A percentile compares a stretch with the other conserved stretches of the same genome.
phyloP scores from a whole-genome alignment of 345 rosid species.

The Populus tremula region DNA sequence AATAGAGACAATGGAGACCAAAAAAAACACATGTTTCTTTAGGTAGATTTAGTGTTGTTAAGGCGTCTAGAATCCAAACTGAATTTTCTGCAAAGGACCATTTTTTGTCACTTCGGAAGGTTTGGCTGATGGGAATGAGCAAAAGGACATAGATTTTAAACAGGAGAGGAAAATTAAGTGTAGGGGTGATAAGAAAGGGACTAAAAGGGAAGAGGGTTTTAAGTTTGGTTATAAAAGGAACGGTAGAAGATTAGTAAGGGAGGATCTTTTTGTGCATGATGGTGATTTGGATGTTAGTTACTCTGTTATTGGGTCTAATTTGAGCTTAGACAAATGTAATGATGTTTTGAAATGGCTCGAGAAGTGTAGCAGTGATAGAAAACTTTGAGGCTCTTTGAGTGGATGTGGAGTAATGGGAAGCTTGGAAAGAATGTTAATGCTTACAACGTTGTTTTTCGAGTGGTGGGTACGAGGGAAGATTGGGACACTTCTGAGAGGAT shows the following conservation, averaged over 20 bases:
- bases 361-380: slow-evolving; percentile 45
- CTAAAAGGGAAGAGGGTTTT: slow-evolving; percentile 32
- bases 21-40: too few relatives aligned
- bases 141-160: slow-evolving; percentile 23
- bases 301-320: slow-evolving; percentile 37
- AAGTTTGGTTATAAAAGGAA: slow-evolving; percentile 33
- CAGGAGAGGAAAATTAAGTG: slow-evolving; percentile 9
- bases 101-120: slow-evolving; percentile 18
- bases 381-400: slow-evolving; percentile 60
- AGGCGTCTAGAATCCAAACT: slow-evolving; percentile 40
- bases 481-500: slow-evolving; percentile 69
- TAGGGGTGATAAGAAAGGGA: slow-evolving; percentile 29
- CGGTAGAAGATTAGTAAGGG: slow-evolving; percentile 27
- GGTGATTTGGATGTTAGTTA: slow-evolving; percentile 56
- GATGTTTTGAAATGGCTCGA: slow-evolving; percentile 64
- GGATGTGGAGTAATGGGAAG: slow-evolving; percentile 77
- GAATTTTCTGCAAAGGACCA: slow-evolving; percentile 27
- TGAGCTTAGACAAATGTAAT: slow-evolving; percentile 59
- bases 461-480: slow-evolving; percentile 62
- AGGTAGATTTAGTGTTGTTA: slow-evolving; percentile 35
- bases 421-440: slow-evolving; percentile 55
- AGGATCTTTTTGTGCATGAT: slow-evolving; percentile 34
- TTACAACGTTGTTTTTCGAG: slow-evolving; percentile 69
- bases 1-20: too few relatives aligned
- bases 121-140: slow-evolving; percentile 22